phyloP scores from a whole-genome alignment of 352 stramenopile species.

The Phytophthora pseudosyringae region DNA sequence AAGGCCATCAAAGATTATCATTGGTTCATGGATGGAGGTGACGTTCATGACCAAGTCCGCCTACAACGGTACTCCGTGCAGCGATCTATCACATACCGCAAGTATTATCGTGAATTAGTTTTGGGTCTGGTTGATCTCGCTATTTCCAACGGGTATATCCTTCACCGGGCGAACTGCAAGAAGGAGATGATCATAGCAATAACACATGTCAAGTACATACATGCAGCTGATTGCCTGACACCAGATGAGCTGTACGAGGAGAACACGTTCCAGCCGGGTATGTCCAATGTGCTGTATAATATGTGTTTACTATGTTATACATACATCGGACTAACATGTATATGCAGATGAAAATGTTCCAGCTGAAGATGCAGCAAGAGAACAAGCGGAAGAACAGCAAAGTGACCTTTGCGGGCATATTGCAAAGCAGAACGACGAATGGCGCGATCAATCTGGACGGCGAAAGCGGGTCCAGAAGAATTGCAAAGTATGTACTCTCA shows the following conservation, averaged over 20 bases:
- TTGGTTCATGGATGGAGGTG: not conserved
- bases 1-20: not conserved
- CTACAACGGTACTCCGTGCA: not conserved
- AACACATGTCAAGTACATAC: not conserved
- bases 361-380: too few species aligned
- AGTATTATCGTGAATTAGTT: not conserved
- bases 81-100: not conserved
- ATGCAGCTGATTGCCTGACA: not conserved
- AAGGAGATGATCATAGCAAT: not conserved
- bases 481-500: not conserved
- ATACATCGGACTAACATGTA: not conserved
- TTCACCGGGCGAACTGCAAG: not conserved
- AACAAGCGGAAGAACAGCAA: too few species aligned
- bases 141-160: not conserved
- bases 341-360: not conserved
- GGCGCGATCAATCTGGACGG: not conserved
- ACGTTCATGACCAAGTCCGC: not conserved
- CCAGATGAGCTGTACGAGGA: not conserved
- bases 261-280: too few species aligned
- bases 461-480: not conserved
- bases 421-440: not conserved
- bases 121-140: not conserved
- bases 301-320: not conserved
- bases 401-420: not conserved
- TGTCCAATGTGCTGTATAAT: not conserved